Evolutionary conservation across 768 basidiomycete genomes (phyloP).

Genomic region (Trametes villosa): DNA sequence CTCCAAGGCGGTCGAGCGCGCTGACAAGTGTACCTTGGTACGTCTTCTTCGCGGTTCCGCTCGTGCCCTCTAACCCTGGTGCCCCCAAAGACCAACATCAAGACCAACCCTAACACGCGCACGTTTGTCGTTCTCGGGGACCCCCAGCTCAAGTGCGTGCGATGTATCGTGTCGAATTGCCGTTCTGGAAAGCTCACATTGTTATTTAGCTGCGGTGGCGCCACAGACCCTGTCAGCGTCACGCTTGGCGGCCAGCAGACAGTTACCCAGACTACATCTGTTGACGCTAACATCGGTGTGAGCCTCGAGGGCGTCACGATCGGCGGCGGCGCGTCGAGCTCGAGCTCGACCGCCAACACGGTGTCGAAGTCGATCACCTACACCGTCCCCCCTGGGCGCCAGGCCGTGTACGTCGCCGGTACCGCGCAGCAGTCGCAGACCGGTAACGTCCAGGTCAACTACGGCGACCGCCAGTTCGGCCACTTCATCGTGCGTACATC

Average conservation of each 20-base stretch:
- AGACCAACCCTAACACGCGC: slow-evolving; percentile 13
- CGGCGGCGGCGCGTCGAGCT: slow-evolving; percentile 8
- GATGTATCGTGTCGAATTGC: not conserved
- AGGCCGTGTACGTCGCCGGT: slow-evolving; percentile 19
- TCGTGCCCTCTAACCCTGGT: not conserved
- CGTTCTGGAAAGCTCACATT: not conserved
- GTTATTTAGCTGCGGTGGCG: slow-evolving; percentile 10
- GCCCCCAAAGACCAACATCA: slow-evolving; percentile 7
- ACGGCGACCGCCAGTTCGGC: slow-evolving; percentile 2
- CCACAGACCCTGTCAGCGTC: slow-evolving; percentile 3
- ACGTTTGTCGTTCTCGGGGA: slow-evolving; percentile 16
- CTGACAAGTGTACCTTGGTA: slow-evolving; percentile 17
- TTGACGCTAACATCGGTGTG: slow-evolving; percentile 14
- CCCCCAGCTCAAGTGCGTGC: slow-evolving; percentile 16
- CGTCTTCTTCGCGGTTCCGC: not conserved
- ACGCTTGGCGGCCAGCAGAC: slow-evolving; percentile 10
- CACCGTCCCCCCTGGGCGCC: slow-evolving; percentile 8
- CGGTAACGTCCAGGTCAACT: slow-evolving; percentile 22
- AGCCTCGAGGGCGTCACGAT: slow-evolving; percentile 7
- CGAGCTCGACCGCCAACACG: not conserved
- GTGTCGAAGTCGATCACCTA: slow-evolving; percentile 8
- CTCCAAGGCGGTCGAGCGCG: slow-evolving; percentile 7
- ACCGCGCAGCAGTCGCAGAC: slow-evolving; percentile 14
- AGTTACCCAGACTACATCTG: slow-evolving; percentile 1
- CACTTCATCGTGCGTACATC: slow-evolving; percentile 15